Evolutionary conservation across 805 yeast species (phyloP).

Genomic region (Ogataea methanolica): DNA sequence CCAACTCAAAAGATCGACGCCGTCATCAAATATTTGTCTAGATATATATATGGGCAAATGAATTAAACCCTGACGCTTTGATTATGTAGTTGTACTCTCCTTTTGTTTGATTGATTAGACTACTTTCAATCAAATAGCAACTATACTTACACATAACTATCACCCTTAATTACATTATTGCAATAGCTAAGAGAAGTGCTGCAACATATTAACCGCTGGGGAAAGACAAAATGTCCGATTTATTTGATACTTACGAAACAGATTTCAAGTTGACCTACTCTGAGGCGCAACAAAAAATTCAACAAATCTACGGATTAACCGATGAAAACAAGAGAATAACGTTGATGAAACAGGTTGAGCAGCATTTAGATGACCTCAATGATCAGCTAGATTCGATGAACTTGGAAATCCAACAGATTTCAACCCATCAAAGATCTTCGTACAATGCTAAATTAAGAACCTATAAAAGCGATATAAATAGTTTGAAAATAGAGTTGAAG

Average conservation of each 20-base stretch:
- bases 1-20: too few species aligned
- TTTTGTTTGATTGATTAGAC: too few species aligned
- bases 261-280: slow-evolving; percentile 68
- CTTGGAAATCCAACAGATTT: slow-evolving; percentile 77
- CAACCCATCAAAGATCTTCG: slow-evolving; percentile 66
- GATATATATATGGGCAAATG: too few species aligned
- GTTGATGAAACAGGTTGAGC: slow-evolving; percentile 56
- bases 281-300: slow-evolving; percentile 65
- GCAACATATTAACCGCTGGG: background rate
- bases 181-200: background rate
- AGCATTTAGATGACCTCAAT: slow-evolving; percentile 71
- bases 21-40: too few species aligned
- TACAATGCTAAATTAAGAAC: slow-evolving; percentile 75
- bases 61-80: too few species aligned
- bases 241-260: slow-evolving; percentile 60
- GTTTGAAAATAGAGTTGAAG: slow-evolving; percentile 51
- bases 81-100: too few species aligned
- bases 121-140: too few species aligned
- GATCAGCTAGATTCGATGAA: slow-evolving; percentile 84
- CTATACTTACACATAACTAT: too few species aligned
- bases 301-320: slow-evolving; percentile 44
- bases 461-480: slow-evolving; percentile 55
- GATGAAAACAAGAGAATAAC: slow-evolving; percentile 45
- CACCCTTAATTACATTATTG: too few species aligned
- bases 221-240: slow-evolving; percentile 35